Base-by-base conservation (phyloP, 2,329 filamentous ascomycete genomes). In the Scopulariopsis brevicaulis region DNA sequence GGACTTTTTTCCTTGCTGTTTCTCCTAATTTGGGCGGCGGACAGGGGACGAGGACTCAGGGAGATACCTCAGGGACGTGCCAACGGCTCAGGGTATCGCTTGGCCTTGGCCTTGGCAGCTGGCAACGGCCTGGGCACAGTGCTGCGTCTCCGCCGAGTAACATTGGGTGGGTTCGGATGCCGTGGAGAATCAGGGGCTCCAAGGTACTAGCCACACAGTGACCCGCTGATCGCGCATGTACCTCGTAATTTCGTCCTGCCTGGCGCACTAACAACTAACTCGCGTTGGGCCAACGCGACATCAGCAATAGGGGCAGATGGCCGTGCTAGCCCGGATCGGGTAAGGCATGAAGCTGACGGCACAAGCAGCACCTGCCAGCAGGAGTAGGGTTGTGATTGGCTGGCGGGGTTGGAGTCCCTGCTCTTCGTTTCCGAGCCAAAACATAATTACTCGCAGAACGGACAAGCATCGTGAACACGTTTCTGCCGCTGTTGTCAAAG, bases 1-100 rank as follows among this genome's bases (percentile, higher is more conserved):
- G 55, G 55, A 55, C 54, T 57, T 57, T 57, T 57, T 57, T 53
- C 55, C 46, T 48, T 53, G 48, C 46, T 40, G 43, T 57, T 25
- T 53, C 55, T 51, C 55, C 48, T 57, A 57, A 57, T 57, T 57
- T 57, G 55, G 55, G 37, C 43, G 35, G 6, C 48, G 48, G 55
- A 43, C 43, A 40, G 55, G 48, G 55, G 55, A 57, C 46, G 8
- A 20, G 46, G 20, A 24, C 20, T 50, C 46, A 24, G 20, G 46
- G 46, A 24, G 18, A 46, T 20, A 51, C 25, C 24, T n/a, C 15
- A 50, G 34, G 54, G 22, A 55, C 48, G 55, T 51, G 55, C 37
- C 8, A n/a, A n/a, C n/a, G 15, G 15, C 40, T 46, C 14, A 18
- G 40, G 15, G 15, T 46, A 15, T 46, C 18, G 15, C 37, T 18